Percentiles rank a stretch among this genome's conserved stretches.
These are phyloP conservation scores for Acorus calamus DNA, from an alignment of 106 monocot genomes.

Conservation along the genomic window DNA sequence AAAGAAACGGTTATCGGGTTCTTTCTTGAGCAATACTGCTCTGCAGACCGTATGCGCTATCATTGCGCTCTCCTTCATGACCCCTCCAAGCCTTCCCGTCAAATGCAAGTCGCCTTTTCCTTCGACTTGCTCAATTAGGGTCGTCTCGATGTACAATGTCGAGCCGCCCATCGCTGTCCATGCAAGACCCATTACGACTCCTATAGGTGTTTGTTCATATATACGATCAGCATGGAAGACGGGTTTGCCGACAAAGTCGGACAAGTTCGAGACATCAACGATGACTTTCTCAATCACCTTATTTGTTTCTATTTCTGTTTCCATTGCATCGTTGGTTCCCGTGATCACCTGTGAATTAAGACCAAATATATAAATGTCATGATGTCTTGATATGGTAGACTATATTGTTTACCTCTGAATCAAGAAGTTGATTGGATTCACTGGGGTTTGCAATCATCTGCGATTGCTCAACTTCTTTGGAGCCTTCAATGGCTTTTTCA, in stretches of 20 bases:
- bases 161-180: too few species aligned
- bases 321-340: neutral
- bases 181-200: too few species aligned
- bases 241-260: slow-evolving; percentile 84
- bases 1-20: neutral
- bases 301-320: neutral
- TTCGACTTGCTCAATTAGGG: too few species aligned
- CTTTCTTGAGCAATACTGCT: too few species aligned
- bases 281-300: slow-evolving; percentile 39
- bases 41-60: neutral
- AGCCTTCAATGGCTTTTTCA: neutral
- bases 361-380: neutral
- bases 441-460: too few species aligned
- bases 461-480: neutral
- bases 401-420: too few species aligned
- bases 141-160: too few species aligned
- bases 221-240: slow-evolving; percentile 91
- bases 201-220: slow-evolving; percentile 70
- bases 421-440: too few species aligned
- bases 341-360: slow-evolving; percentile 12
- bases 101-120: too few species aligned
- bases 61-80: too few species aligned
- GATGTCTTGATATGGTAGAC: neutral
- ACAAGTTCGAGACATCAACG: slow-evolving; percentile 54
- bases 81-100: too few species aligned